Evolutionary conservation across 2,329 filamentous ascomycete genomes (phyloP).

Genomic region (Colletotrichum echinochloae): DNA sequence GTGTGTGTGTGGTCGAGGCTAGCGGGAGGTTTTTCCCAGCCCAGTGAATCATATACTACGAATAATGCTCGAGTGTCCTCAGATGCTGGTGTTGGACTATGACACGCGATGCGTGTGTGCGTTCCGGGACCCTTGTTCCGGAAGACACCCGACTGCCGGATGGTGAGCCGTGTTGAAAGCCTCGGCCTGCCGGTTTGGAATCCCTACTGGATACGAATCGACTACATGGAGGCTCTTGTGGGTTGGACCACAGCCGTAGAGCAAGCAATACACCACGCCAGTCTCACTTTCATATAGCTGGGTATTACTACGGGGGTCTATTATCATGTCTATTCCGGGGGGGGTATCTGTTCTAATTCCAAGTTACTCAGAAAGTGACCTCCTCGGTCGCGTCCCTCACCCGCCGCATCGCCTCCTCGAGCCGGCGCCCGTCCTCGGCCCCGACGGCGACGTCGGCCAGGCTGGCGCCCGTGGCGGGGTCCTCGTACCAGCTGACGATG

Average conservation of each 20-base stretch:
- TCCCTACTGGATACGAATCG: not conserved
- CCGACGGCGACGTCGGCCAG: conserved; percentile 50
- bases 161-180: not conserved
- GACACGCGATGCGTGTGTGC: not conserved
- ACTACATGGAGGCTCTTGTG: not conserved
- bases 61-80: not conserved
- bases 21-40: not conserved
- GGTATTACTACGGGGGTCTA: not conserved
- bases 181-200: not conserved
- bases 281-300: not conserved
- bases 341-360: not conserved
- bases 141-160: not conserved
- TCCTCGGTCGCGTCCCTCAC: conserved; percentile 46
- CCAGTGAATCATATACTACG: not conserved
- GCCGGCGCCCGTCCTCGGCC: conserved; percentile 43
- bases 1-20: not conserved
- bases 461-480: conserved; percentile 44
- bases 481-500: conserved; percentile 50
- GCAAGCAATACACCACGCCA: not conserved
- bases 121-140: not conserved
- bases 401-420: conserved; percentile 43
- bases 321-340: not conserved
- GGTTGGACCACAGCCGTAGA: not conserved
- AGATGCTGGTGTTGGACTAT: not conserved
- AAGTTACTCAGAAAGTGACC: conserved; percentile 52